Evolutionary conservation across 345 rosid genomes (phyloP), one percentile per base, ranked within the genome.

Genomic region (Gossypium mustelinum): DNA sequence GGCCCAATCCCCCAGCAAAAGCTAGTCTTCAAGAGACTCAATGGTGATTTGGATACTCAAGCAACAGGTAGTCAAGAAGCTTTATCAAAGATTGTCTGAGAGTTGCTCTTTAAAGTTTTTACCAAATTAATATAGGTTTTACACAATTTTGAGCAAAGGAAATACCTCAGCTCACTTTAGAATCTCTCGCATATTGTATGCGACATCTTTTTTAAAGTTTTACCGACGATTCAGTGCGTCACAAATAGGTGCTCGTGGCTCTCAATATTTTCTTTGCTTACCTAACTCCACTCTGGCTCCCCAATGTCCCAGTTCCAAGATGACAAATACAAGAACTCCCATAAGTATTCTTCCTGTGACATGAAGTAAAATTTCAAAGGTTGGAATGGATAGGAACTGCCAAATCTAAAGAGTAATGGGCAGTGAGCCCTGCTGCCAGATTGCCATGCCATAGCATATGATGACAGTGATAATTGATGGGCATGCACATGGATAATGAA

Each of bases 1-100:
- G 97, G 97, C 17, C 93, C 88, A 62, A 88, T 88, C 24, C 97
- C 98, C 63, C 97, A 90, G 82, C 97, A 88, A 25, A 93, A 92
- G 83, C 88, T 96, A n/a, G 80, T 77, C 20, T 93, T 96, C 77
- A 86, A 82, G 74, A 87, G 81, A 77, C 81, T 89, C 0, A 82
- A 80, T 61, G 34, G 77, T 11, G 79, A 68, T 66, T 73, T 71
- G 2, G 81, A 73, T 75, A 25, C 71, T 18, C 69, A 79, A 13
- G 80, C 84, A 18, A 79, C 83, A 16, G 92, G 74, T 73, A 79
- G 71, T 52, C 78, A 69, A 79, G 81, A 84, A 80, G 86, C 83
- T 67, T 25, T 79, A 34, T 78, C 87, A 11, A 78, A 74, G 70
- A 72, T 83, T 43, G 44, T 34, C 64, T 77, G 74, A 60, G 61